Percentiles rank a stretch among this genome's conserved stretches.
Conservation (phyloP, 208 protist genomes). For the Leishmania tarentolae region DNA sequence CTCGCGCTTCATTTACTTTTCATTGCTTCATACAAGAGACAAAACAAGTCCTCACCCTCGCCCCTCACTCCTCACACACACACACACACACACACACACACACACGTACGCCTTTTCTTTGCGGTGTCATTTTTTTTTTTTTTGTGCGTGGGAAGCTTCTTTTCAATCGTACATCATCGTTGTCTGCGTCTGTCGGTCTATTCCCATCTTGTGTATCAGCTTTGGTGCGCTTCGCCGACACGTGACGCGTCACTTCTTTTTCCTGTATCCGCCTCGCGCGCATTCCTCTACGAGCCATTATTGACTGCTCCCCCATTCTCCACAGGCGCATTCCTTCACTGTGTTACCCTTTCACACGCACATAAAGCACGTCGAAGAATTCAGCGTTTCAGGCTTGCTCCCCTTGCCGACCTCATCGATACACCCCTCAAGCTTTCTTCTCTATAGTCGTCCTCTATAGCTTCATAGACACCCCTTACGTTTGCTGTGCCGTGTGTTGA, state of each 20-base stretch:
- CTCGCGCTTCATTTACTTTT: background rate
- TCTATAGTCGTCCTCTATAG: background rate
- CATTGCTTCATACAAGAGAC: background rate
- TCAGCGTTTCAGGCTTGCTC: background rate
- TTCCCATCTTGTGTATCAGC: background rate
- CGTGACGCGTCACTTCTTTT: background rate
- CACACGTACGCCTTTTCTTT: background rate
- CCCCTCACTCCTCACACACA: background rate
- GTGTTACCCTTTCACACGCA: background rate
- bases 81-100: background rate
- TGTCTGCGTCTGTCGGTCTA: no score
- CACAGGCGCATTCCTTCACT: background rate
- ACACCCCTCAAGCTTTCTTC: background rate
- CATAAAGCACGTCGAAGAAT: background rate
- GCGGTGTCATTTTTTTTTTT: background rate
- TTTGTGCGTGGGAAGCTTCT: background rate
- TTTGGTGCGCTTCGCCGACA: background rate
- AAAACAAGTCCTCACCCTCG: background rate
- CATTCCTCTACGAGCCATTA: background rate
- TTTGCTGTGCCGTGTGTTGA: background rate
- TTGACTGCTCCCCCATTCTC: background rate
- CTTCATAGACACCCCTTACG: conserved; percentile 15
- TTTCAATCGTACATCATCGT: background rate
- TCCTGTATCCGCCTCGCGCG: background rate
- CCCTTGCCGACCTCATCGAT: background rate